Evolutionary conservation across 2,329 filamentous ascomycete species (phyloP), one percentile per base, ranked within the genome.

Genomic region (Alternaria infectoria): DNA sequence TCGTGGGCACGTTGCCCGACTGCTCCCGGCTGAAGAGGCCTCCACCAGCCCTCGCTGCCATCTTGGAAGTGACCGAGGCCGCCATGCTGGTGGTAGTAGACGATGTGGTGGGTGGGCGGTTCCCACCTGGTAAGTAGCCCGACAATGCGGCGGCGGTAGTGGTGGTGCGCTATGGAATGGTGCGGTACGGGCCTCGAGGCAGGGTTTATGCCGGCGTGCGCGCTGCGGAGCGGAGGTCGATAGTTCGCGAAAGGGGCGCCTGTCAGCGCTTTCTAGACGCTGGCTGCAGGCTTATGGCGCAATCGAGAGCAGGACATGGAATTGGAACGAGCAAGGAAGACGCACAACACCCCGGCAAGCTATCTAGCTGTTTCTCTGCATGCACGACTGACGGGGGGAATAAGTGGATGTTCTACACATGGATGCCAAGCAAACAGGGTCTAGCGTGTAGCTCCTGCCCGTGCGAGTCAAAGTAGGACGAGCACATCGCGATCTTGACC

Each of bases 1-100:
- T 82, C 21, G 80, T 78, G 28, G 78, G 75, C 44, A 78, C 76
- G 73, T 81, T 81, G 70, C 79, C 77, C 51, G 78, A 78, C 69
- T 73, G 79, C 61, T 77, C 79, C 68, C 80, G 79, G 70, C 79
- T 80, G 74, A 82, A 82, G 57, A 81, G 67, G 64, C 78, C 75
- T 70, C 77, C 76, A 61, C 76, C 77, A 64, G 74, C 70, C 65
- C 77, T 74, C 23, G 78, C 77, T 51, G 78, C 76, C 77, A 81
- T 81, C 64, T 79, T 79, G 36, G 73, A 66, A 36, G 71, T 67
- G 50, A 74, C 66, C 32, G 75, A 73, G 49, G 65, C 51, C 43
- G 65, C 65, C 66, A 74, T 69, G 65, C 65, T 69, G 66, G 72
- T 54, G 59, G 66, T 69, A 61, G 72, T 50, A 54, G 64, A 50